These are phyloP conservation scores for Licmophora abbreviata DNA, from an alignment of 108 stramenopile species.

Conservation along the genomic window DNA sequence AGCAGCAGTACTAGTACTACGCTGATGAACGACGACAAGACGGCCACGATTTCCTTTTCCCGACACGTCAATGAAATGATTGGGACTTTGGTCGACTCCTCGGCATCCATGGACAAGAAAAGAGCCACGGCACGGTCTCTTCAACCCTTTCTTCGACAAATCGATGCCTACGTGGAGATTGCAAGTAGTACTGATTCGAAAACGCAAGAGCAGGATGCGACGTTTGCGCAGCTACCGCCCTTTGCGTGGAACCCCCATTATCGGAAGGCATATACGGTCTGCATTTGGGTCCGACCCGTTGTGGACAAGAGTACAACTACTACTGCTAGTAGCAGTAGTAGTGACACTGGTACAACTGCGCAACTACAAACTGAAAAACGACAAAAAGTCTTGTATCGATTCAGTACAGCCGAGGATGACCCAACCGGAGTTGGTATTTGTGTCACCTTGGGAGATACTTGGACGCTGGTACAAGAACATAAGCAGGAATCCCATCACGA, in stretches of 20 bases:
- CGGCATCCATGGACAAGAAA: too few species aligned
- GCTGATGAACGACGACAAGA: too few species aligned
- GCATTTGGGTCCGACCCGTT: conserved; percentile 74
- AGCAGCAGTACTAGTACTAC: too few species aligned
- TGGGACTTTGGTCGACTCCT: too few species aligned
- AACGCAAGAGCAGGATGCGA: too few species aligned
- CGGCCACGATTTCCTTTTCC: too few species aligned
- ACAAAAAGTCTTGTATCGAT: conserved; percentile 51
- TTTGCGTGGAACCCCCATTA: conserved; percentile 71
- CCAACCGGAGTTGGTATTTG: conserved; percentile 12
- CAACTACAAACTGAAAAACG: conserved; percentile 3
- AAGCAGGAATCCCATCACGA: conserved; percentile 7
- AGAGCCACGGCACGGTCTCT: too few species aligned
- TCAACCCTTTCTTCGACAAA: neutral
- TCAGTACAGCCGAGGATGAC: conserved; percentile 32
- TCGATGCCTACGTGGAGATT: neutral
- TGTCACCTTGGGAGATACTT: neutral
- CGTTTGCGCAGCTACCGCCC: conserved; percentile 23
- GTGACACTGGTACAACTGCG: conserved; percentile 2
- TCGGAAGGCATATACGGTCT: conserved; percentile 72
- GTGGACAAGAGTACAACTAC: conserved; percentile 6
- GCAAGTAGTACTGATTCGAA: too few species aligned
- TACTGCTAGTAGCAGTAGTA: conserved; percentile 5
- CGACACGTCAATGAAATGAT: too few species aligned
- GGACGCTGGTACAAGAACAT: conserved; percentile 10